Percentiles rank a stretch among this genome's conserved stretches.
These are phyloP conservation scores for Pythium sukuiense DNA, from an alignment of 352 stramenopile genomes.

Conservation along the genomic window DNA sequence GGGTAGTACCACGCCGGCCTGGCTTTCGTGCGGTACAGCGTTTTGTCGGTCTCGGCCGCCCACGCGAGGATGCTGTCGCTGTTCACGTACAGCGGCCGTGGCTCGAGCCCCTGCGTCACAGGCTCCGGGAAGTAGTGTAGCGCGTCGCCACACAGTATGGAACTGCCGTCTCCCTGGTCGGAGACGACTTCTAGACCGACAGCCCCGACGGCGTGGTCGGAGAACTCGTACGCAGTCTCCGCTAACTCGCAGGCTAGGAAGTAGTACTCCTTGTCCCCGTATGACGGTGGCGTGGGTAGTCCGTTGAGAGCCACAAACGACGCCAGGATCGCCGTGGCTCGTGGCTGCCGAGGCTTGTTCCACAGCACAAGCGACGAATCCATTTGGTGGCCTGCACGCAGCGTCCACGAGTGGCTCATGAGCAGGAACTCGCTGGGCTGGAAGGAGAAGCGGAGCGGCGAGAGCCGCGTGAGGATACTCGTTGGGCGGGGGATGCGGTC, in stretches of 20 bases:
- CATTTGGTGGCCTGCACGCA: conserved; percentile 65
- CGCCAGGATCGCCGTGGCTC: conserved; percentile 62
- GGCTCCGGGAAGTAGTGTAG: conserved; percentile 59
- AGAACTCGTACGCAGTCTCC: conserved; percentile 67
- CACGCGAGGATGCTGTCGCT: conserved; percentile 47
- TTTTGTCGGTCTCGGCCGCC: conserved; percentile 7
- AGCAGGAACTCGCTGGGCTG: conserved; percentile 59
- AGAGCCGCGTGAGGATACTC: background rate
- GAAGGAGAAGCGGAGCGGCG: conserved; percentile 25
- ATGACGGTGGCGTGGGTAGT: conserved; percentile 38
- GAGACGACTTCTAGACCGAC: conserved; percentile 47
- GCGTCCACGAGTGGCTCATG: conserved; percentile 67
- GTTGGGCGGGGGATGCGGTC: background rate
- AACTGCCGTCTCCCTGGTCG: conserved; percentile 27
- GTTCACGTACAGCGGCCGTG: conserved; percentile 60
- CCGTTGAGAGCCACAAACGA: conserved; percentile 46
- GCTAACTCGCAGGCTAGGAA: conserved; percentile 68
- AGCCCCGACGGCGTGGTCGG: conserved; percentile 54
- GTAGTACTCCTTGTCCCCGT: conserved; percentile 83
- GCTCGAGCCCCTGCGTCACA: conserved; percentile 9
- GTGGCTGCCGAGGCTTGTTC: conserved; percentile 63
- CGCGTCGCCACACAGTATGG: conserved; percentile 53
- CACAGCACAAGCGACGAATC: conserved; percentile 79
- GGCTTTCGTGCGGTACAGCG: conserved; percentile 16
- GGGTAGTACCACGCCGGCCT: conserved; percentile 42